Base-by-base conservation (phyloP, 768 basidiomycete genomes). In the Sistotremastrum niveocremeum region DNA sequence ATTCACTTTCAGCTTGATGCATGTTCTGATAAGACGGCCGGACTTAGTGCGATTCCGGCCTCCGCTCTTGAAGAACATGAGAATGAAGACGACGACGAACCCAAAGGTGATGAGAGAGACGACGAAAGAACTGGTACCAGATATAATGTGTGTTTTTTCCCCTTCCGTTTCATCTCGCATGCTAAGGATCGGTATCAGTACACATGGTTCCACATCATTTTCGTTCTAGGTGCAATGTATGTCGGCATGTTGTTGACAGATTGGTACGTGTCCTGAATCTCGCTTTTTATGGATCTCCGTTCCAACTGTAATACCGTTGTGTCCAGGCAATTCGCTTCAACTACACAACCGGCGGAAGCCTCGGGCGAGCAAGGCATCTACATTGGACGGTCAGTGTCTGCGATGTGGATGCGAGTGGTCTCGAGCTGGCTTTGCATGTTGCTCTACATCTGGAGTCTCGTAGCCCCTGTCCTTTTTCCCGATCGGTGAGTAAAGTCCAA, bases 341-440 rank as follows among this genome's bases (percentile, higher is more conserved):
- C 74, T 52, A 61, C 66, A 40, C 74, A 67, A 31, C 62, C 71
- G 9, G 61, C 49, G 34, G 41, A 60, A 36, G 68, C 68, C 6
- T 61, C 69, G 39, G 59, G 57, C 0, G 71, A 77, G 49, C 72
- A 74, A 38, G 77, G 84, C 50, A 81, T 97, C 36, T 87, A 89
- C 61, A 98, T 98, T 41, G 95, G 95, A 11, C 79, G 91, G 35
- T 93, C 89, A 4, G 87, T 91, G 60, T 82, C 85, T 6, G 91
- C 95, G 3, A 98, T 99, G 94, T 99, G 95, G 95, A 97, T 97
- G 88, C 72, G 95, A 4, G 76, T 98, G 33, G 85, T 98, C 40
- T 91, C 88, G 32, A 86, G 86, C 52, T 99, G 94, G 94, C 73
- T 94, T 29, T 97, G 89, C 61, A 81, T 89, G 64, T 46, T 81